Evolutionary conservation across 2,329 filamentous ascomycete species (phyloP).

Genomic region (Penicillium sp.): DNA sequence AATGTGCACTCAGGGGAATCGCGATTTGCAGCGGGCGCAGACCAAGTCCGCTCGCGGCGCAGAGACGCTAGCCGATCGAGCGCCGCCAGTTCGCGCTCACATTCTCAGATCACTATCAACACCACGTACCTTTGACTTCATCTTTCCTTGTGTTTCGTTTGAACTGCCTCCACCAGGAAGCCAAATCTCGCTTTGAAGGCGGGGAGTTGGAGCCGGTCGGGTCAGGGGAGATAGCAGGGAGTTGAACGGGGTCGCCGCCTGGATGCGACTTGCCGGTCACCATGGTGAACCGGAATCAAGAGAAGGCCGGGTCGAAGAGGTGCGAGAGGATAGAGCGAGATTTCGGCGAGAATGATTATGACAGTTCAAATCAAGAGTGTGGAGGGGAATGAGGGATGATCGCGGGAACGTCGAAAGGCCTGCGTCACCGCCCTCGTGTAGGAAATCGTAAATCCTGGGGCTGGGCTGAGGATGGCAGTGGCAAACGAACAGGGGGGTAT

Average conservation of each 20-base stretch:
- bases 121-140: slow-evolving; percentile 65
- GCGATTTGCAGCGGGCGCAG: background rate
- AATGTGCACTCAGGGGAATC: background rate
- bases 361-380: slow-evolving; percentile 5
- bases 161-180: slow-evolving; percentile 98
- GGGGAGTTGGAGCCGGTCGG: slow-evolving; percentile 66
- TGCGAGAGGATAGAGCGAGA: background rate
- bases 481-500: slow-evolving; percentile 6
- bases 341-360: background rate
- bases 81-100: no score
- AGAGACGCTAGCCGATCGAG: background rate
- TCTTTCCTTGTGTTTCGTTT: slow-evolving; percentile 71
- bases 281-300: slow-evolving; percentile 35
- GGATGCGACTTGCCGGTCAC: slow-evolving; percentile 47
- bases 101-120: background rate
- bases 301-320: slow-evolving; percentile 4
- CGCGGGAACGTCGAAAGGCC: slow-evolving; percentile 26
- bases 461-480: slow-evolving; percentile 33
- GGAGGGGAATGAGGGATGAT: slow-evolving; percentile 25
- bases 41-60: background rate
- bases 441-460: slow-evolving; percentile 41
- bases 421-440: slow-evolving; percentile 43
- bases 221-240: slow-evolving; percentile 47
- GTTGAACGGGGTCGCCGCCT: slow-evolving; percentile 42
- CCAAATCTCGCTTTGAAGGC: slow-evolving; percentile 83